Conservation (phyloP, 2,329 filamentous ascomycete species). For the Corynespora cassiicola region DNA sequence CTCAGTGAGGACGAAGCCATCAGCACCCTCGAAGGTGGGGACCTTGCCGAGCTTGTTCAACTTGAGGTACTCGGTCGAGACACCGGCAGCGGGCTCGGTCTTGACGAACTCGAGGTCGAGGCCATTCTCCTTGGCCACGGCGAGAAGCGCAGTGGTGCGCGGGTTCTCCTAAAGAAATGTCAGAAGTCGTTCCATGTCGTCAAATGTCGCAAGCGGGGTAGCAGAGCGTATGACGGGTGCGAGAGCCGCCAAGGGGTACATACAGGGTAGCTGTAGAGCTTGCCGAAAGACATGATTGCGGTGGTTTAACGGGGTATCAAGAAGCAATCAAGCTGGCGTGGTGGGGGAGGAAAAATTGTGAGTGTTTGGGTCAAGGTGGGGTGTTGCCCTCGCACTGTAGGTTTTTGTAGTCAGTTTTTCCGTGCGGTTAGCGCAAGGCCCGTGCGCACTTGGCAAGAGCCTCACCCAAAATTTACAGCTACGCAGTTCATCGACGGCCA, state of each 20-base stretch:
- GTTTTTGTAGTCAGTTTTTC: conserved; percentile 34
- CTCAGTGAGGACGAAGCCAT: conserved; percentile 90
- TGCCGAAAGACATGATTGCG: conserved; percentile 91
- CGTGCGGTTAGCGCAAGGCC: conserved; percentile 8
- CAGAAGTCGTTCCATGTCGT: conserved; percentile 28
- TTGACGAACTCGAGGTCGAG: conserved; percentile 87
- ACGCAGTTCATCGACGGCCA: conserved; percentile 11
- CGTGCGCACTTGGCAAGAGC: conserved; percentile 7
- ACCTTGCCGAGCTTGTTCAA: conserved; percentile 89
- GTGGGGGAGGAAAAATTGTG: conserved; percentile 30
- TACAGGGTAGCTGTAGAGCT: conserved; percentile 85
- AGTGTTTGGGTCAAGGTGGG: conserved; percentile 32
- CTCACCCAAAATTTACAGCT: conserved; percentile 13
- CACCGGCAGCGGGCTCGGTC: conserved; percentile 68
- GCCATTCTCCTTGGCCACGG: conserved; percentile 96
- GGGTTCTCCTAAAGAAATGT: conserved; percentile 73
- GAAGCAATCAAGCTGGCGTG: conserved; percentile 36
- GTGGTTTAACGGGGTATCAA: conserved; percentile 23
- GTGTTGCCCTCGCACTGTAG: conserved; percentile 22
- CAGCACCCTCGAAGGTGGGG: conserved; percentile 88
- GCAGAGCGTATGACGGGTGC: too few relatives aligned
- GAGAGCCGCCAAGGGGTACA: too few relatives aligned
- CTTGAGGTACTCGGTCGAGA: conserved; percentile 80
- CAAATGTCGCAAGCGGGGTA: conserved; percentile 9
- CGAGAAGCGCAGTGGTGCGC: conserved; percentile 86